These are phyloP conservation scores for Carpinus fangiana DNA, from an alignment of 306 rosid species.

Conservation along the genomic window DNA sequence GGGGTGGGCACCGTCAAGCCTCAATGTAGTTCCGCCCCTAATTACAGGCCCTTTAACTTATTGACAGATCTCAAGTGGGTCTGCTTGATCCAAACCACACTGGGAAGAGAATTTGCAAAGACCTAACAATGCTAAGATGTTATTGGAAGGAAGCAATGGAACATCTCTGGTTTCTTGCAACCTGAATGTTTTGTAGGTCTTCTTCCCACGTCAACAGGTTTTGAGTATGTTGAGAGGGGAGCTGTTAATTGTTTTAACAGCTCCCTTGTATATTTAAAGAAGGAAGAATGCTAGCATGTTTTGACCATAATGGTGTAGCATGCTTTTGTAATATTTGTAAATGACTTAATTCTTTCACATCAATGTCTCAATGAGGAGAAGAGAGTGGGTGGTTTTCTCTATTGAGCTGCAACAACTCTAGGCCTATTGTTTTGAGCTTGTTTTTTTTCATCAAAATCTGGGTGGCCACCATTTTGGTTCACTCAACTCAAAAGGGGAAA, in stretches of 20 bases:
- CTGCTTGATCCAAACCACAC: slow-evolving; percentile 13
- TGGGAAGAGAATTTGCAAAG: slow-evolving; percentile 22
- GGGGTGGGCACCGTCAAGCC: too few relatives aligned
- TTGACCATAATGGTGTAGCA: neutral
- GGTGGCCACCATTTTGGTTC: neutral
- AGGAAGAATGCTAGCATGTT: slow-evolving; percentile 1
- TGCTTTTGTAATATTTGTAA: slow-evolving; percentile 28
- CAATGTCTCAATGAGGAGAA: neutral
- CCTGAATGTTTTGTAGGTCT: neutral
- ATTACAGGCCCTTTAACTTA: too few relatives aligned
- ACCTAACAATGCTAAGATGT: slow-evolving; percentile 25
- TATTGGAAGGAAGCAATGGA: neutral
- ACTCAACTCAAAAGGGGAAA: too few relatives aligned
- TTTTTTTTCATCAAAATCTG: neutral
- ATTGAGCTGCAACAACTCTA: neutral
- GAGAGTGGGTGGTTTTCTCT: too few relatives aligned
- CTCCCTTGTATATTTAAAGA: slow-evolving; percentile 26
- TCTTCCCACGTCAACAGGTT: slow-evolving; percentile 15
- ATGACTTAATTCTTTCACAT: slow-evolving; percentile 7
- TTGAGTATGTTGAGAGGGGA: slow-evolving; percentile 15
- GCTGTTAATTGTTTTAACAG: slow-evolving; percentile 15
- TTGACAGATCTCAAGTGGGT: slow-evolving; percentile 3
- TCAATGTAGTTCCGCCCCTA: too few relatives aligned
- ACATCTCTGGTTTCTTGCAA: slow-evolving; percentile 3
- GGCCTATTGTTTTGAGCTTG: neutral